Evolutionary conservation across 139 green algal species (phyloP).

Genomic region (Micractinium sp.): DNA sequence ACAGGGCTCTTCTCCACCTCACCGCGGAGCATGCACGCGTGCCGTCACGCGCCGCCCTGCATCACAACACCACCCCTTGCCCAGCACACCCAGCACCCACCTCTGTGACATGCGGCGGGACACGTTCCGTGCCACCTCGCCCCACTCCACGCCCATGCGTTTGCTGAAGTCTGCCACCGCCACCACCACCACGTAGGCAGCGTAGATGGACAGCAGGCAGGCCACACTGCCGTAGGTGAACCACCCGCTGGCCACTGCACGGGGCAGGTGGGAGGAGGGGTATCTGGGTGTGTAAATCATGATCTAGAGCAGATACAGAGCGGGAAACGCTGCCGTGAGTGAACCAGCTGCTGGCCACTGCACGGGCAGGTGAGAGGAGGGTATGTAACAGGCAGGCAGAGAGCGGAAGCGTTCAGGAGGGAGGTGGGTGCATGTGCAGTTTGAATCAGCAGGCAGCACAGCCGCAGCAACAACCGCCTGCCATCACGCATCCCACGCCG

Average conservation of each 20-base stretch:
- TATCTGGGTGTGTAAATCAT: too few species aligned
- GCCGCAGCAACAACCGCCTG: background rate
- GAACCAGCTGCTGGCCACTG: conserved; percentile 37
- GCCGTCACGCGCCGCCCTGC: too few species aligned
- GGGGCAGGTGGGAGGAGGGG: too few species aligned
- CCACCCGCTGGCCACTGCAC: conserved; percentile 27
- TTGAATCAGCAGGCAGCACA: too few species aligned
- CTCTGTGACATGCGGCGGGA: background rate
- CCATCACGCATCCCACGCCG: background rate
- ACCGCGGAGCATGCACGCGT: too few species aligned
- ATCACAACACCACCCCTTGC: background rate
- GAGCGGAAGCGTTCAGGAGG: background rate
- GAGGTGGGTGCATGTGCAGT: too few species aligned
- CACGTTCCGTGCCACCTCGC: conserved; percentile 32
- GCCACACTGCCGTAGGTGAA: conserved; percentile 49
- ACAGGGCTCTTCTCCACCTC: too few species aligned
- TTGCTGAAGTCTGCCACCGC: conserved; percentile 70
- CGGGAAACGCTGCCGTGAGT: conserved; percentile 48
- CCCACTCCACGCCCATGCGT: conserved; percentile 56
- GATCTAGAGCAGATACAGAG: conserved; percentile 69
- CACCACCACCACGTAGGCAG: conserved; percentile 71
- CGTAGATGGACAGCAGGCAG: conserved; percentile 66
- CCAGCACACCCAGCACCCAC: background rate
- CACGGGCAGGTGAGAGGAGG: background rate
- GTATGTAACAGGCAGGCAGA: too few species aligned